A percentile compares a stretch with the other conserved stretches of the same genome.
Evolutionary conservation across 176 grass and related monocot species (phyloP).

Genomic region (Avena eriantha): DNA sequence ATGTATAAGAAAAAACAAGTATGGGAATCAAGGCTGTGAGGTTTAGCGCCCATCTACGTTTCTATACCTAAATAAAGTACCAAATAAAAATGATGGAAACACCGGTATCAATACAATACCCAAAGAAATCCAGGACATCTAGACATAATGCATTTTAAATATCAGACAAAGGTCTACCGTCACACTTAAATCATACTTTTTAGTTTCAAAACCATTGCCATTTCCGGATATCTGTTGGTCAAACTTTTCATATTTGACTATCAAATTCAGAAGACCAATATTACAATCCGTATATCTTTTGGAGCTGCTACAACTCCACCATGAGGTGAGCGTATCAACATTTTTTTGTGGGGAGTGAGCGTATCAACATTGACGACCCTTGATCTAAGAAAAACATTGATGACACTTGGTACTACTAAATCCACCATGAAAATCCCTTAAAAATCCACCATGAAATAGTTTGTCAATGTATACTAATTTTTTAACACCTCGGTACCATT

Average conservation of each 20-base stretch:
- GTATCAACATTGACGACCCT: too few relatives aligned
- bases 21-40: not conserved
- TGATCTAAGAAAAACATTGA: too few relatives aligned
- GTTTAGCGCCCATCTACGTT: too few relatives aligned
- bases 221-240: not conserved
- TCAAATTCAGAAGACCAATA: not conserved
- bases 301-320: not conserved
- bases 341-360: too few relatives aligned
- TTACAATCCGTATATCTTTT: too few relatives aligned
- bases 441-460: too few relatives aligned
- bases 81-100: not conserved
- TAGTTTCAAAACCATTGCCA: not conserved
- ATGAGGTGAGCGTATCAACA: not conserved
- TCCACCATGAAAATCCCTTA: not conserved
- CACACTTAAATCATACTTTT: not conserved
- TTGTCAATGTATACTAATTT: too few relatives aligned
- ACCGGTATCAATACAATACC: not conserved
- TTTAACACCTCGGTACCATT: not conserved
- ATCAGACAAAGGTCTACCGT: not conserved
- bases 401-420: not conserved
- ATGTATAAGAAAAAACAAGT: not conserved
- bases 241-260: not conserved
- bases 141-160: not conserved
- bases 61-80: not conserved
- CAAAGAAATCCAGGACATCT: not conserved